Evolutionary conservation across 2,329 filamentous ascomycete species (phyloP), one percentile per base, ranked within the genome.

Genomic region (Stemphylium vesicarium): DNA sequence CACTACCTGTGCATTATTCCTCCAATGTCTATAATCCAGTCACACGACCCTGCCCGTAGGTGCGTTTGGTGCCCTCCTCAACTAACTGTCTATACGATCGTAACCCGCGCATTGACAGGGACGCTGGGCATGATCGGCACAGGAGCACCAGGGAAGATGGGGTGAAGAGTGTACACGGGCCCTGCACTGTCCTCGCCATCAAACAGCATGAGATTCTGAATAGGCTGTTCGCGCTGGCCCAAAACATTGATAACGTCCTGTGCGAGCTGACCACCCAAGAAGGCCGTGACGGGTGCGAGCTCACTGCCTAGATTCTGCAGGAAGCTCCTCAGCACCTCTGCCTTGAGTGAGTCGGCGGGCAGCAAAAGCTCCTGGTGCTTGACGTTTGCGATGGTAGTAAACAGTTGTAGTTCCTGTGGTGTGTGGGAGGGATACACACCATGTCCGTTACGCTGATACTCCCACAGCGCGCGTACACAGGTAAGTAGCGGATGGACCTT

Each of bases 211-310:
- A 96, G 86, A 75, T 99, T 99, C 78, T 99, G 95, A 37, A 99
- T 89, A 0, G 95, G 95, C 75, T 97, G 95, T 78, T 98, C 92
- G 36, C 90, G 87, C 72, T 90, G 87, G 43, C 93, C 92, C 5
- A 98, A 84, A 29, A 97, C 93, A 69, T 98, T 98, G 78, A 99
- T 98, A 46, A 96, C 92, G 72, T 99, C 95, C 77, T 99, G 95
- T 0, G 94, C 92, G 13, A 99, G 83, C 74, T 93, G 87, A 9
- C 93, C 95, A 43, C 95, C 95, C 10, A 99, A 81, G 54, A 96
- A 91, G 1, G 95, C 93, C 0, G 91, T 88, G 8, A 96, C 91
- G 7, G 95, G 92, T 11, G 90, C 88, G 35, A 98, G 80, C 77
- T 98, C 94, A 67, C 87, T 86, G 50, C 88, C 89, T 5, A 97